These are phyloP conservation scores for Albizia julibrissin DNA, from an alignment of 306 rosid genomes.

Conservation along the genomic window DNA sequence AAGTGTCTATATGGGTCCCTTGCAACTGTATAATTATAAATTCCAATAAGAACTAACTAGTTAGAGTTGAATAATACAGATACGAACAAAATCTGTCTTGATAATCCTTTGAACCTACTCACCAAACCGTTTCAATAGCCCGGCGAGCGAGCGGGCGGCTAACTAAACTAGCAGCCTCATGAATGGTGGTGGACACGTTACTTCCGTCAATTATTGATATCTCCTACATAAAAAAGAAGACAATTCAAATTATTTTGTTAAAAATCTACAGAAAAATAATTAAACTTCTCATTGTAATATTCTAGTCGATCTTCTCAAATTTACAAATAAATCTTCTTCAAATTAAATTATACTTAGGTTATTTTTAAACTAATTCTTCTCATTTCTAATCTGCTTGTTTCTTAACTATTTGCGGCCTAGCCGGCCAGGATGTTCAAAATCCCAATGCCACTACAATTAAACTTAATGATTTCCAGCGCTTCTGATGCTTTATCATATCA, in stretches of 20 bases:
- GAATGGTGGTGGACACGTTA: not conserved
- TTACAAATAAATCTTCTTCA: not conserved
- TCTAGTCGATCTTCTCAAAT: not conserved
- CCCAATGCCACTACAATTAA: not conserved
- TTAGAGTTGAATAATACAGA: not conserved
- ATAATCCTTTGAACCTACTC: not conserved
- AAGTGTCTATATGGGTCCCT: not conserved
- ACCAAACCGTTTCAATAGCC: not conserved
- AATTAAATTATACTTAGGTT: not conserved
- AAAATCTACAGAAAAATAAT: not conserved
- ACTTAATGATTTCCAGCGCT: not conserved
- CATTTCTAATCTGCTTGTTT: not conserved
- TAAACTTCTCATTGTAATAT: not conserved
- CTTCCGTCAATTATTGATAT: not conserved
- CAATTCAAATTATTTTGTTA: not conserved
- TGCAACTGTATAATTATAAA: not conserved
- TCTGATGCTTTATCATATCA: not conserved
- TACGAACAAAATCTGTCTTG: not conserved
- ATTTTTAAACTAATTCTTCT: not conserved
- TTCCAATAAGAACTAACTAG: not conserved
- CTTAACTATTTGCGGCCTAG: not conserved
- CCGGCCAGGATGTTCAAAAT: not conserved
- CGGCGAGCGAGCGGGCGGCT: not conserved
- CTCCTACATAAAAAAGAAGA: not conserved
- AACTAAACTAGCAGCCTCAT: not conserved